Conservation (phyloP, 306 rosid species). For the Gastrolobium bilobum region DNA sequence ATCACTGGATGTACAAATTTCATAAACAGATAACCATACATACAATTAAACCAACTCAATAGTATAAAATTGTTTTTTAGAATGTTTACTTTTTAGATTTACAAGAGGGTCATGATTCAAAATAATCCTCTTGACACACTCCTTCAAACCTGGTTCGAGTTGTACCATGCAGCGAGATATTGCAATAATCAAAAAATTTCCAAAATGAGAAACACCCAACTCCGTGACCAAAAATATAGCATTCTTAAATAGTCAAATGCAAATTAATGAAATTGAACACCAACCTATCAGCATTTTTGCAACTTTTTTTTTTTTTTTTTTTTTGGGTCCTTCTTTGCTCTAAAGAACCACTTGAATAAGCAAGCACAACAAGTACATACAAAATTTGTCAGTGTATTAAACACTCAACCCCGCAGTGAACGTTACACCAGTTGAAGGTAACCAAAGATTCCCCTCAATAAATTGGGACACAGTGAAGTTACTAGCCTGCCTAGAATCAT, state of each 20-base stretch:
- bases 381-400: constrained; percentile 30
- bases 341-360: not conserved
- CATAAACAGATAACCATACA: too few species aligned
- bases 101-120: not conserved
- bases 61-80: too few species aligned
- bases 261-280: constrained; percentile 22
- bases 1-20: too few species aligned
- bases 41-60: too few species aligned
- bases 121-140: not conserved
- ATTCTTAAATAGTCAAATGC: not conserved
- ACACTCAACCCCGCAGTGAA: constrained; percentile 40
- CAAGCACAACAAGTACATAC: not conserved
- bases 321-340: not conserved
- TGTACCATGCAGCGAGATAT: not conserved
- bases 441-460: constrained; percentile 49
- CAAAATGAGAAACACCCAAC: not conserved
- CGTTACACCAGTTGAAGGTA: constrained; percentile 44
- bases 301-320: not conserved
- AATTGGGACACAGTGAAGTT: constrained; percentile 55
- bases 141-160: not conserved
- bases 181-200: not conserved
- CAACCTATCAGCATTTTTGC: constrained; percentile 4
- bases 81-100: too few species aligned
- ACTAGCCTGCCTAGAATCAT: constrained; percentile 58
- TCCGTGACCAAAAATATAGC: not conserved